Conservation (phyloP, 495 filamentous ascomycete species). For the Penicillium ucsense region DNA sequence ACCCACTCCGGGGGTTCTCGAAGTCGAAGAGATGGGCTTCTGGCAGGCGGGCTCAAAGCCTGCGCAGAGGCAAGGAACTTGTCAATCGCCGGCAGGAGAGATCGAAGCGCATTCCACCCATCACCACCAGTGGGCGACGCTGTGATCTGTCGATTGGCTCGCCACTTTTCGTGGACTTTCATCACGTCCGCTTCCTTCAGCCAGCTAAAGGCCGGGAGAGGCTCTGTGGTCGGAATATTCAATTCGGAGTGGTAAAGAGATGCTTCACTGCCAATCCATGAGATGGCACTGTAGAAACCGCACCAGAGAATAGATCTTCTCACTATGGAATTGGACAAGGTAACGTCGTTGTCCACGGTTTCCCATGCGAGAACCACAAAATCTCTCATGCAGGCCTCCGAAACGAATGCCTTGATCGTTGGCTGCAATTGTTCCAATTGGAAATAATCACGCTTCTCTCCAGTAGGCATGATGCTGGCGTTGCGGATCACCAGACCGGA, state of each 20-base stretch:
- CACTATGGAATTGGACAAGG: slow-evolving; percentile 41
- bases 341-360: slow-evolving; percentile 39
- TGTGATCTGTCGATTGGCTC: slow-evolving; percentile 30
- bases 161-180: slow-evolving; percentile 42
- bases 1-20: slow-evolving; percentile 35
- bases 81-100: slow-evolving; percentile 20
- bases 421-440: slow-evolving; percentile 29
- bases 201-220: slow-evolving; percentile 47
- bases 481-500: slow-evolving; percentile 41
- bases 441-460: slow-evolving; percentile 43
- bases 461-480: slow-evolving; percentile 37
- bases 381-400: slow-evolving; percentile 39
- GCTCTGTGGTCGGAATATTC: slow-evolving; percentile 28
- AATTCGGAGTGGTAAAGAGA: slow-evolving; percentile 32
- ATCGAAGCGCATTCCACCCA: slow-evolving; percentile 21
- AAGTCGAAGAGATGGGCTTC: slow-evolving; percentile 8
- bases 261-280: slow-evolving; percentile 38
- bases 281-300: slow-evolving; percentile 45
- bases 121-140: slow-evolving; percentile 4
- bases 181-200: slow-evolving; percentile 44
- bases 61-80: slow-evolving; percentile 20
- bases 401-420: slow-evolving; percentile 45
- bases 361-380: slow-evolving; percentile 45
- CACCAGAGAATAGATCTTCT: slow-evolving; percentile 45
- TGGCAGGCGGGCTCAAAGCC: slow-evolving; percentile 1